Base-by-base conservation (phyloP, 805 yeast species). In the Kluyveromyces lactis region DNA sequence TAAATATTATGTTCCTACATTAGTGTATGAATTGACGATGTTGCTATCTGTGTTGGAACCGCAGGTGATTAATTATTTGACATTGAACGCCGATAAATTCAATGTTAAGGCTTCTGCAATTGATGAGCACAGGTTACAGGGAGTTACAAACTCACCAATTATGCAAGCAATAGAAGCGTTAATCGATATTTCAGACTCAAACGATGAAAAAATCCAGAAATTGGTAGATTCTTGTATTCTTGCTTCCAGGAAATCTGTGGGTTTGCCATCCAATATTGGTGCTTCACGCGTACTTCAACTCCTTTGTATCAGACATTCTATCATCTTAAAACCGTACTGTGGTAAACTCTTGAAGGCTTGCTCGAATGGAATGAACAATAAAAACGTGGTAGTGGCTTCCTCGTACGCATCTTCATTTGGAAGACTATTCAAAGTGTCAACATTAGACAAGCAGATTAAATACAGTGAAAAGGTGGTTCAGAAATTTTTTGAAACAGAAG, bases 11-110 rank as follows among this genome's bases (percentile, higher is more conserved):
- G 75, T 83, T 27, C 81, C 92, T 0, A 66, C 66, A 4, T 68
- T 92, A 36, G 64, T 86, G 4, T 80, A 76, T 30, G 85, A 85
- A 37, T 71, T 92, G 52, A 67, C 83, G 4, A 61, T 71, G 5
- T 64, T 86, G 43, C 77, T 90, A 77, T 85, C 96, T 0, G 80
- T 92, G 0, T 68, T 90, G 31, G 98, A 92, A 53, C 97, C 97
- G 0, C 95, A 89, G 54, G 77, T 83, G 2, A 72, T 86, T 45
- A 90, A 92, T 53, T 90, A 87, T 51, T 62, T 90, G 42, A 77
- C 92, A 0, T 66, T 90, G 44, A 89, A 92, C 61, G 95, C 97
- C 1, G 89, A 78, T 43, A 90, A 87, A 57, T 87, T 82, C 55
- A 86, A 87, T 31, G 56, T 87, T 42, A 78, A 77, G 38, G 66